Conservation (phyloP, 305 asterid species). For the Solanum aculeatissimum region DNA sequence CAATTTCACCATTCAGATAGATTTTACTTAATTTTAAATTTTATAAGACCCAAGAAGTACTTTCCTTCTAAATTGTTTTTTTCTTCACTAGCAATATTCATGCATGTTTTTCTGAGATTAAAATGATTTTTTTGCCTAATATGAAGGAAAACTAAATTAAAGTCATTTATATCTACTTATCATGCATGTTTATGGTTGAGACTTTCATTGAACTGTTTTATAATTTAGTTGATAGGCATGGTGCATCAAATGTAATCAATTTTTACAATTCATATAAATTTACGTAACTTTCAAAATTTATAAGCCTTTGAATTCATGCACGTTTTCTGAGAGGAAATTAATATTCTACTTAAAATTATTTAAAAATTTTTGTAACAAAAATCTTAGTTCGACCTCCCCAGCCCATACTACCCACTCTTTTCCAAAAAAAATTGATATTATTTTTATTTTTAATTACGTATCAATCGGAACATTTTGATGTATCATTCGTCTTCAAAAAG, state of each 20-base stretch:
- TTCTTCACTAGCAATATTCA: not conserved
- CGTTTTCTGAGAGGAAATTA: too few species aligned
- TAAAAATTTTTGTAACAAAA: too few species aligned
- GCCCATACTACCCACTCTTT: too few species aligned
- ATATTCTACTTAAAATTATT: too few species aligned
- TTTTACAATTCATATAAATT: not conserved
- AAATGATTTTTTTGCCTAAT: not conserved
- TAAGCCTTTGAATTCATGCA: not conserved
- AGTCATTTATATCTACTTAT: not conserved
- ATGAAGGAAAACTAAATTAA: not conserved
- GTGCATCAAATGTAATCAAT: not conserved
- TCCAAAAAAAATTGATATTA: too few species aligned
- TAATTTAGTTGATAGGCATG: not conserved
- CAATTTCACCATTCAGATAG: not conserved
- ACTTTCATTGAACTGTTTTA: too few species aligned
- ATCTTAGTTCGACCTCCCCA: too few species aligned
- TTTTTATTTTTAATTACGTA: too few species aligned
- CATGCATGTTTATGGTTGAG: not conserved
- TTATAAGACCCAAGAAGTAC: not conserved
- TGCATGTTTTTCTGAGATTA: not conserved
- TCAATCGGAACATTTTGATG: too few species aligned
- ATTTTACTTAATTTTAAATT: too few species aligned
- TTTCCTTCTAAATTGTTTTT: not conserved
- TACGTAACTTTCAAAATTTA: too few species aligned
- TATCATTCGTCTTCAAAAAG: too few species aligned